Base-by-base conservation (phyloP, 1,284 basidiomycete genomes). In the Puccinia novopanici region DNA sequence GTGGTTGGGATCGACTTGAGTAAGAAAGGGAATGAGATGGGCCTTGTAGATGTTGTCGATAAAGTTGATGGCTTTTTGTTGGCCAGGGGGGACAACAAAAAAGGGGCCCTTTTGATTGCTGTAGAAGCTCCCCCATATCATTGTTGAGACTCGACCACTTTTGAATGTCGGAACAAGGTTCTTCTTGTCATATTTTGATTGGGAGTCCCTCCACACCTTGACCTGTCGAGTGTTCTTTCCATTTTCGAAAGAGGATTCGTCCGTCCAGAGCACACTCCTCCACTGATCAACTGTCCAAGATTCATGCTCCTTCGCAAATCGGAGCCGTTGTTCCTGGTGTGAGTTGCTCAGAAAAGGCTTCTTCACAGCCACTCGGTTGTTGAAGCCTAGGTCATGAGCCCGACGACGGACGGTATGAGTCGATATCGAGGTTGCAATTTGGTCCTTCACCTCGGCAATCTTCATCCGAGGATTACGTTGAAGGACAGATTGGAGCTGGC, bases 241-340 rank as follows among this genome's bases (percentile, higher is more conserved):
- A 50, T 67, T 65, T 34, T 77, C 59, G 34, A 77, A 77, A 8
- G 19, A 68, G 12, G 48, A 67, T 54, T 77, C 27, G 34, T 77
- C 48, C 9, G 75, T 52, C 63, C 59, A 67, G 37, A 77, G 63
- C 6, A 68, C 75, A 6, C 37, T 17, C 24, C 30, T 61, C 73
- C 73, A 75, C 34, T 75, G 55, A n/a, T 61, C 73, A 24, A 40
- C 3, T 17, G 30, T 15, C 50, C 54, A 57, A 12, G 37, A 17
- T 19, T 34, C 27, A 27, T 74, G 30, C 1, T 74, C 54, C 57
- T 74, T 27, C 3, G 55, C 55, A 75, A 75, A 75, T 22, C 40
- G 17, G 5, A 75, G 57, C 22, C 55, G 34, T 61, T 27, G 1
- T 59, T 75, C 4, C 27, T n/a, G 4, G 4, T 52, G 4, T 52